phyloP scores from a whole-genome alignment of 2,329 filamentous ascomycete genomes.

The Xylariaceae sp. region DNA sequence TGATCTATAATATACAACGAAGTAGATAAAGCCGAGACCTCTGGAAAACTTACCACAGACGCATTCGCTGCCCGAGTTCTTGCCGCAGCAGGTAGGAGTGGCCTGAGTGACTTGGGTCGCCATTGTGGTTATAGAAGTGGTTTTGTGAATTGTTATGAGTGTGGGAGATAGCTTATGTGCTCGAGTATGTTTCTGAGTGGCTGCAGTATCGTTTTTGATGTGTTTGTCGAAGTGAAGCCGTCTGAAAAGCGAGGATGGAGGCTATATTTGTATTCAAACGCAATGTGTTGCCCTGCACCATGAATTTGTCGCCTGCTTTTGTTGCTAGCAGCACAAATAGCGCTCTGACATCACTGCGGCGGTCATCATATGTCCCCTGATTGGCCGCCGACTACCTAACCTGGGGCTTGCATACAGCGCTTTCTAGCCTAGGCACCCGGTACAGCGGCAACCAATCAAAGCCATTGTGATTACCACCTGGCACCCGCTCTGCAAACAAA shows the following conservation, averaged over 20 bases:
- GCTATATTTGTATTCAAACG: background rate
- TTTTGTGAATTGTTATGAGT: too few species aligned
- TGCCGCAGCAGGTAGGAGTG: slow-evolving; percentile 52
- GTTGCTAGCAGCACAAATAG: background rate
- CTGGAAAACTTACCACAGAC: slow-evolving; percentile 49
- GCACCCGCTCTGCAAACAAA: background rate
- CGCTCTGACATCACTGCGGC: background rate
- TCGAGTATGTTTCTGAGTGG: too few species aligned
- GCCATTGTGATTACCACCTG: slow-evolving; percentile 8
- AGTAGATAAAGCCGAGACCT: background rate
- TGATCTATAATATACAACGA: too few species aligned
- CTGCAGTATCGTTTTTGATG: too few species aligned
- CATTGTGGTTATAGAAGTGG: too few species aligned
- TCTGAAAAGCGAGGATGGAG: background rate
- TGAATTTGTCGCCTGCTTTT: background rate
- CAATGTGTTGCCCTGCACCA: background rate
- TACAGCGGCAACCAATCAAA: slow-evolving; percentile 6
- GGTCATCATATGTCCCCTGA: background rate
- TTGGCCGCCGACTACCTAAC: background rate
- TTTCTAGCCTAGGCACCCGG: slow-evolving; percentile 5
- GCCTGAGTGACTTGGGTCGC: slow-evolving; percentile 29
- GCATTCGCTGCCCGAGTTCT: slow-evolving; percentile 44
- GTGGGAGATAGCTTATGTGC: too few species aligned
- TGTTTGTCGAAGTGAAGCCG: too few species aligned
- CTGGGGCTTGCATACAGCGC: slow-evolving; percentile 1